These are phyloP conservation scores for Astraeus odoratus DNA, from an alignment of 768 basidiomycete genomes.

Conservation along the genomic window DNA sequence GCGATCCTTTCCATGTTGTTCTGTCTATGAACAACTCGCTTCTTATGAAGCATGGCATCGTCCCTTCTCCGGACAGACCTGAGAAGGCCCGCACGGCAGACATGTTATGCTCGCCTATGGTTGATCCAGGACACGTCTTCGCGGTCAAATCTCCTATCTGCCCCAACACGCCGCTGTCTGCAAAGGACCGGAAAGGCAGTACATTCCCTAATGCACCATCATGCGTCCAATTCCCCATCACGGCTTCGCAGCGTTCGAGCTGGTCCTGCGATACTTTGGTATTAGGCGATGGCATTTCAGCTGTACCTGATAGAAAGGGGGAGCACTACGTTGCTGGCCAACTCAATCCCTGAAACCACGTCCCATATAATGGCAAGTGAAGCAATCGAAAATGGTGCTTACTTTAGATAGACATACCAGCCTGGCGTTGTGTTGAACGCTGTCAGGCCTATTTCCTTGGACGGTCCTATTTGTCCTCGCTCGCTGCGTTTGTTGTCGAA, in stretches of 20 bases:
- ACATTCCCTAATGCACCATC: not conserved
- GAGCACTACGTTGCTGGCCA: too few species aligned
- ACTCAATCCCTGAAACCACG: too few species aligned
- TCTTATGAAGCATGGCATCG: conserved; percentile 3
- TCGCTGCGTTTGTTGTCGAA: too few species aligned
- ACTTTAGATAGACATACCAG: too few species aligned
- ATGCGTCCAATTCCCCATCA: not conserved
- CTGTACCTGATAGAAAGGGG: too few species aligned
- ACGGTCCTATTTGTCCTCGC: too few species aligned
- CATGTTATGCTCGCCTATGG: conserved; percentile 5
- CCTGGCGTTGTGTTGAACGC: too few species aligned
- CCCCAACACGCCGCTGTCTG: too few species aligned
- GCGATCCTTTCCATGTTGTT: conserved; percentile 5
- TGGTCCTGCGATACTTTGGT: not conserved
- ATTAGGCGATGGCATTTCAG: not conserved
- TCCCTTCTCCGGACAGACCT: conserved; percentile 2
- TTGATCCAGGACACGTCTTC: not conserved
- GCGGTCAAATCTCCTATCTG: not conserved
- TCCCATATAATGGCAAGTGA: too few species aligned
- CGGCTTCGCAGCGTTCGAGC: conserved; percentile 5
- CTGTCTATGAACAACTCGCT: not conserved
- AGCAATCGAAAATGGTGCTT: too few species aligned
- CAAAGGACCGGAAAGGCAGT: too few species aligned
- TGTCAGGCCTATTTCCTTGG: too few species aligned
- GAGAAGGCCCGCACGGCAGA: conserved; percentile 8